A percentile compares a stretch with the other conserved stretches of the same genome.
Conservation (phyloP, 139 green algal genomes). For the Volvox reticuliferus region DNA sequence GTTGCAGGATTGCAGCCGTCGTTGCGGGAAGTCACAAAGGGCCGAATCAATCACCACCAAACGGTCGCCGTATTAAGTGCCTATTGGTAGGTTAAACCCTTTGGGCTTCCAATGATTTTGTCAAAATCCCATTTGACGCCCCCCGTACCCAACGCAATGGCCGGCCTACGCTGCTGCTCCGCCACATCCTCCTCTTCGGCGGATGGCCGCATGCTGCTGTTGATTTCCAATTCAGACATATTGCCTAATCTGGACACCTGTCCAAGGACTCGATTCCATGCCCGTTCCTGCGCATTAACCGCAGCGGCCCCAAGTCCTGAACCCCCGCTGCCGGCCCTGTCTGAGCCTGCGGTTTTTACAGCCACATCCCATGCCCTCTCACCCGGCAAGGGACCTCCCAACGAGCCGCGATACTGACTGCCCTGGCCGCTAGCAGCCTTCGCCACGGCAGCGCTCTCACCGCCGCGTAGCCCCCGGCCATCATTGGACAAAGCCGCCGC, state of each 20-base stretch:
- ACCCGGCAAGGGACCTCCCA: not conserved
- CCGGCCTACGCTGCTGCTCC: not conserved
- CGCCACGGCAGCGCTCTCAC: not conserved
- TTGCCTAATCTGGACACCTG: not conserved
- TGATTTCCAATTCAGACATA: not conserved
- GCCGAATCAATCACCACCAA: too few species aligned
- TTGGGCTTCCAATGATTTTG: not conserved
- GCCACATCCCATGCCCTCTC: not conserved
- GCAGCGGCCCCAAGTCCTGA: not conserved
- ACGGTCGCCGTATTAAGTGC: not conserved
- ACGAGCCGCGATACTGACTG: not conserved
- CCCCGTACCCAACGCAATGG: not conserved
- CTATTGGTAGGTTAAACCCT: conserved; percentile 12
- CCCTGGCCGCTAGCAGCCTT: not conserved
- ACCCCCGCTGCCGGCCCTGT: not conserved
- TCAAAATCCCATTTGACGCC: conserved; percentile 25
- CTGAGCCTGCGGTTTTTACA: not conserved
- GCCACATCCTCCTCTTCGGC: not conserved
- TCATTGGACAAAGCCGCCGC: not conserved
- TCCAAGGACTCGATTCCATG: not conserved
- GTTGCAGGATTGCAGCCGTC: too few species aligned
- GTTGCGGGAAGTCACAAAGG: too few species aligned
- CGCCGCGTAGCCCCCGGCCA: not conserved
- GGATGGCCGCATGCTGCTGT: not conserved
- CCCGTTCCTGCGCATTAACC: not conserved